Evolutionary conservation across 352 stramenopile species (phyloP), one percentile per base, ranked within the genome.

Genomic region (Pythium dissimile): DNA sequence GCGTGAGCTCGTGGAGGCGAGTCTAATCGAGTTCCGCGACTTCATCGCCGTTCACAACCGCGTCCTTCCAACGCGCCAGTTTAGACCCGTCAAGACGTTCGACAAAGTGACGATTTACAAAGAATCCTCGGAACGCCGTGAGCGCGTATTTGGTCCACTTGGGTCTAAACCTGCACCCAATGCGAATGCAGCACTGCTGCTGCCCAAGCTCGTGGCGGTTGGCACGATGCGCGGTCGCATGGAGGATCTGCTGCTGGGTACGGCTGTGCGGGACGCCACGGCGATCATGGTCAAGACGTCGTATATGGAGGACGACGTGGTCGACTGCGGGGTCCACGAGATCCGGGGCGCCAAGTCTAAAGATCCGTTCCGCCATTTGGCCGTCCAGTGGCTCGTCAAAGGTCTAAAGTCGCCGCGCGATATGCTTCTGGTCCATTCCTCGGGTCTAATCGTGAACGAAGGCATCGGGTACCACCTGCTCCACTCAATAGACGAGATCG

Each of bases 61-160:
- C 32, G 23, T 64, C 38, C 56, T 84, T 64, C 61, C 72, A 54
- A 71, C 54, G 18, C 31, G 34, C 18, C 62, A 64, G 10, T 86
- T 73, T 72, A 86, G 84, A 57, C 49, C 64, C 12, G 53, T 84
- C 62, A 82, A 82, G 54, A 67, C 57, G 5, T 62, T 67, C 43
- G 74, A 83, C 26, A 71, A 75, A 21, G 64, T 84, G 15, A 69
- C 68, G 18, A 66, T 84, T 13, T 84, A 70, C 64, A 73, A 58
- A 31, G 65, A 82, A 49, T 61, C 66, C 59, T 72, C 44, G 12
- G 21, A 18, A 5, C 46, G 49, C 16, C 28, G 28, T 37, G 56
- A 71, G 42, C 41, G 34, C 13, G 32, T 28, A n/a, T 37, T 60
- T 5, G 42, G 59, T 1, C 31, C 44, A 7, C 31, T 58, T 5